Base-by-base conservation (phyloP, 2,329 filamentous ascomycete species). In the Aspergillus neotritici region DNA sequence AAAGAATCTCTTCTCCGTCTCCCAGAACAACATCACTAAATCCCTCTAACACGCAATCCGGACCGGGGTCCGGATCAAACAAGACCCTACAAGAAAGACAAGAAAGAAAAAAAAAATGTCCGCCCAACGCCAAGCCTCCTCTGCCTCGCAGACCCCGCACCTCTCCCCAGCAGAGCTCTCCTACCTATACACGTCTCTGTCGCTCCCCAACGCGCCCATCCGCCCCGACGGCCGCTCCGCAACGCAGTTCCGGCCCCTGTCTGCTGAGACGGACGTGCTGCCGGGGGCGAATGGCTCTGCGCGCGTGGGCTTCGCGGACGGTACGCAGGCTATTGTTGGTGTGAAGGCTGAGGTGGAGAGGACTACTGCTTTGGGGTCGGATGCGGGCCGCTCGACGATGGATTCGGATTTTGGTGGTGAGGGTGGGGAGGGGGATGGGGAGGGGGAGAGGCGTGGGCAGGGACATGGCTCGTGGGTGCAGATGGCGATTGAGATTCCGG, bases 131-230 rank as follows among this genome's bases (percentile, higher is more conserved):
- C 79, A 81, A 69, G 79, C 82, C 60, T 63, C 63, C 14, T 67
- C 65, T 25, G 65, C 67, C 44, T 65, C 66, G 2, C 66, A 69
- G 51, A 63, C 64, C 40, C 67, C 79, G 34, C 83, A 88, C 56
- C 84, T 97, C 67, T 96, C 90, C 41, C 91, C 93, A 37, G 89
- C 93, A 60, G 93, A 98, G 73, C 86, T 98, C 60, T 89, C 90
- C 57, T 98, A 96, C 73, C 82, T 97, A 40, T 88, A 94, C 75
- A 82, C 80, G 52, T 90, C 91, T 5, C 87, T 98, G 60, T 78
- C 82, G 6, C 83, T 90, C 47, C 89, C 89, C 9, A 51, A 62
- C 37, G 56, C 49, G 28, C 89, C 93, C 14, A 85, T 97, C 64
- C 89, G 93, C 16, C 87, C 91, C 15, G 93, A 98, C 67, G 86